A percentile compares a stretch with the other conserved stretches of the same genome.
Evolutionary conservation across 129 eudicot genomes (phyloP).

Genomic region (Lonicera japonica): DNA sequence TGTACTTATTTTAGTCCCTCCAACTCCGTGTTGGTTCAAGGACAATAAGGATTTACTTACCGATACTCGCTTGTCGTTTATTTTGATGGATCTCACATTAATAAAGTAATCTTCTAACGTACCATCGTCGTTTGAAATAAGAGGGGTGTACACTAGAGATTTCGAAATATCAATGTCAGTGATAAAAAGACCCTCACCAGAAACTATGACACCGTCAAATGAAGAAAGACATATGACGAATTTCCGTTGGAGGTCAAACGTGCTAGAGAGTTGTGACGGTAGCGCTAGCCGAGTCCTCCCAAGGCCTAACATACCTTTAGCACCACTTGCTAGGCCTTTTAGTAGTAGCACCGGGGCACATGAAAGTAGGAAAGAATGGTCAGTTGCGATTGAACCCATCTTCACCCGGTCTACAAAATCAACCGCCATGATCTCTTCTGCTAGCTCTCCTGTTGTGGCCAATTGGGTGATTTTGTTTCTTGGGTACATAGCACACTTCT

Average conservation of each 20-base stretch:
- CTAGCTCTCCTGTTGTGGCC: conserved; percentile 17
- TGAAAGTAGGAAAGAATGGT: conserved; percentile 16
- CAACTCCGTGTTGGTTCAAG: not conserved
- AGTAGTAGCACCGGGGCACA: conserved; percentile 4
- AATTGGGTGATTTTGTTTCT: too few species aligned
- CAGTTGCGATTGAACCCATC: too few species aligned
- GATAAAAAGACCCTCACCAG: conserved; percentile 26
- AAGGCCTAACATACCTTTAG: conserved; percentile 35
- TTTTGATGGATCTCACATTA: conserved; percentile 12
- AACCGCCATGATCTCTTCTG: not conserved
- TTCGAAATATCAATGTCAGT: not conserved
- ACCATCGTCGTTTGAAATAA: conserved; percentile 3
- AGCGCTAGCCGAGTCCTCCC: conserved; percentile 28
- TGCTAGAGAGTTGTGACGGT: conserved; percentile 27
- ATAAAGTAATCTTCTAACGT: conserved; percentile 13
- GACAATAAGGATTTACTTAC: not conserved
- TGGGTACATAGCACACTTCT: too few species aligned
- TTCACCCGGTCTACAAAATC: too few species aligned
- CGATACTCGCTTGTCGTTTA: not conserved
- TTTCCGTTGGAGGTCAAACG: conserved; percentile 17
- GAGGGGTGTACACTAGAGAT: conserved; percentile 24
- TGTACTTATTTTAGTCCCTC: not conserved
- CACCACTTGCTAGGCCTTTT: conserved; percentile 31
- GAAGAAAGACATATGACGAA: conserved; percentile 35
- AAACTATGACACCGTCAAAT: not conserved